Evolutionary conservation across 805 yeast genomes (phyloP), one percentile per base, ranked within the genome.

Genomic region (Metschnikowia amazonensis): DNA sequence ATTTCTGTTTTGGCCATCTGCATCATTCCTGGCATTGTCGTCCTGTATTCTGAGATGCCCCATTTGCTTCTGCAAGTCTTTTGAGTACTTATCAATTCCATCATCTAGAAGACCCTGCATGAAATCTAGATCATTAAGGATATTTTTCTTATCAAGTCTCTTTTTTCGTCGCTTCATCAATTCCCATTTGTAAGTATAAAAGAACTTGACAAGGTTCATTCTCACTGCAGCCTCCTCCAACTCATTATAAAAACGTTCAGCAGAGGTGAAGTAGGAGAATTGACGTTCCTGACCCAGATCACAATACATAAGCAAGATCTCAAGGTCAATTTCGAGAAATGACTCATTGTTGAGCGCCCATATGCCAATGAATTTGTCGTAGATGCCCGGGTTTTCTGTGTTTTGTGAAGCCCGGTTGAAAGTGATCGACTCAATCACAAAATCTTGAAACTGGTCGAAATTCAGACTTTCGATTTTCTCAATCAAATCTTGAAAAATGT

Each of bases 371-470:
- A 49, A 51, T 7, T 27, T 27, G 3, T 31, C 36, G 44, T 45
- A 46, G 18, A 46, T 42, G 11, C 10, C 42, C 9, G 52, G 56
- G 14, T 46, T 33, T 5, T 44, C 51, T 5, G 35, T 13, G 13
- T 7, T 20, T 4, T 32, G 41, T 7, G 27, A 27, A 4, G 25
- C 5, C 11, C 33, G 31, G 27, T 30, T 30, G 42, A 38, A 34
- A 23, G 39, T 44, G 14, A 47, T 34, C 10, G 33, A 28, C n/a
- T 51, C 57, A 8, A 49, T 42, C 16, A 53, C 47, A 16, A 45
- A 32, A 24, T 53, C 56, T 21, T 50, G 53, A 21, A 46, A 52
- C 7, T 46, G 43, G 30, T 50, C 58, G 17, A 53, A 47, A 3
- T 51, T 48, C 36, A 44, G 38, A 20, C 45, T 44, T 9, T 46